Evolutionary conservation across 1,139 yeast genomes (phyloP).

Genomic region (Wickerhamiella pararugosa): DNA sequence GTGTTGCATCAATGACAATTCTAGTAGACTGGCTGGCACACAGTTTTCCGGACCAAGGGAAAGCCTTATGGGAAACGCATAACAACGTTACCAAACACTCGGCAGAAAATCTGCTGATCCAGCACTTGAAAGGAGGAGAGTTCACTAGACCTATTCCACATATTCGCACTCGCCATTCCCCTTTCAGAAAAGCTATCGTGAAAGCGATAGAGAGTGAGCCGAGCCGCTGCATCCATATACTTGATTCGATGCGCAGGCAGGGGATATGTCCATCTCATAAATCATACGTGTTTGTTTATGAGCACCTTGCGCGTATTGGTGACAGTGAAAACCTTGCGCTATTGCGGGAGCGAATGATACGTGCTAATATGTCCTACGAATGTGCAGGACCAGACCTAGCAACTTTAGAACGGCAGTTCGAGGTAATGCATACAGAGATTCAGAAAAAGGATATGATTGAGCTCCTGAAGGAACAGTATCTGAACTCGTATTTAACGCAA

Average conservation of each 20-base stretch:
- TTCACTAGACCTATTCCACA: background rate
- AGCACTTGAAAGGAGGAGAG: background rate
- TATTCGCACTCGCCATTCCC: no score
- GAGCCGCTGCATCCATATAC: background rate
- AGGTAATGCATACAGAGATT: background rate
- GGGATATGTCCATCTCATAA: conserved; percentile 12
- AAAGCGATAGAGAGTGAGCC: background rate
- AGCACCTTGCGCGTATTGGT: conserved; percentile 3
- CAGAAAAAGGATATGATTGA: conserved; percentile 1
- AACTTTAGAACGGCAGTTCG: conserved; percentile 12
- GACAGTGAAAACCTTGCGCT: conserved; percentile 4
- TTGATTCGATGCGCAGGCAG: conserved; percentile 8
- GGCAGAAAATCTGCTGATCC: no score
- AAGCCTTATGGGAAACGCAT: background rate
- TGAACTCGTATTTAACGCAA: conserved; percentile 10
- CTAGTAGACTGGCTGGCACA: conserved; percentile 4
- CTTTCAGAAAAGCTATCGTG: no score
- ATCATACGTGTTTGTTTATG: conserved; percentile 10
- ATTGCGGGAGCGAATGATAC: conserved; percentile 6
- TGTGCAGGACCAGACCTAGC: conserved; percentile 16
- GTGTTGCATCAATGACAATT: background rate
- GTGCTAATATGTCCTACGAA: conserved; percentile 12
- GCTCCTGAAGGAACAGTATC: conserved; percentile 8
- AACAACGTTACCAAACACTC: background rate
- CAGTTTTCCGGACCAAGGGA: background rate